Percentiles rank a stretch among this genome's conserved stretches.
Evolutionary conservation across 306 rosid species (phyloP).

Genomic region (Rosa persica): DNA sequence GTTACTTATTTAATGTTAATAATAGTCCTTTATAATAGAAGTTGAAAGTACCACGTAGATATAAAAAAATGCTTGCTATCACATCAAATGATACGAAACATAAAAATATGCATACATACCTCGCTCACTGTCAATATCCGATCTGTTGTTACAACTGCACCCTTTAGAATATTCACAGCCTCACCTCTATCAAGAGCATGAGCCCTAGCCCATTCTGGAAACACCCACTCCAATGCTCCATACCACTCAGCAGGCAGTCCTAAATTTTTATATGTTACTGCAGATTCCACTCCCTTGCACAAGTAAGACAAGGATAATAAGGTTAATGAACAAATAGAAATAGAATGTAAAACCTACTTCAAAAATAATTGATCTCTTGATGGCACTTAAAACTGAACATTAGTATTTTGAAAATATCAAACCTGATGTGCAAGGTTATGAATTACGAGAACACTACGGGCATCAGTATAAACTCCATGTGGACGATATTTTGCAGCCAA

Average conservation of each 20-base stretch:
- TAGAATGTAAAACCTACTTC: neutral
- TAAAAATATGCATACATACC: constrained; percentile 42
- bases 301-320: constrained; percentile 10
- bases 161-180: constrained; percentile 87
- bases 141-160: constrained; percentile 84
- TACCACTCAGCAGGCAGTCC: constrained; percentile 81
- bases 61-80: constrained; percentile 9
- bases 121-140: constrained; percentile 86
- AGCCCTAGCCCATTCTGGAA: constrained; percentile 85
- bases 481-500: constrained; percentile 87
- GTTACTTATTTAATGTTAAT: neutral
- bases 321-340: too few species aligned
- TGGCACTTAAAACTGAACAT: neutral
- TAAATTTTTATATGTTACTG: constrained; percentile 62
- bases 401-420: neutral
- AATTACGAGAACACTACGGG: constrained; percentile 77
- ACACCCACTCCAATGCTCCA: constrained; percentile 87
- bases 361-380: neutral
- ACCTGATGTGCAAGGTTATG: constrained; percentile 94
- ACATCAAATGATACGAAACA: constrained; percentile 22
- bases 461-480: constrained; percentile 73
- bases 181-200: constrained; percentile 93
- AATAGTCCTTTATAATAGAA: too few species aligned
- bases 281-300: constrained; percentile 85
- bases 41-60: constrained; percentile 8